Evolutionary conservation across 129 eudicot genomes (phyloP), one percentile per base, ranked within the genome.

Genomic region (Helichrysum umbraculigerum): DNA sequence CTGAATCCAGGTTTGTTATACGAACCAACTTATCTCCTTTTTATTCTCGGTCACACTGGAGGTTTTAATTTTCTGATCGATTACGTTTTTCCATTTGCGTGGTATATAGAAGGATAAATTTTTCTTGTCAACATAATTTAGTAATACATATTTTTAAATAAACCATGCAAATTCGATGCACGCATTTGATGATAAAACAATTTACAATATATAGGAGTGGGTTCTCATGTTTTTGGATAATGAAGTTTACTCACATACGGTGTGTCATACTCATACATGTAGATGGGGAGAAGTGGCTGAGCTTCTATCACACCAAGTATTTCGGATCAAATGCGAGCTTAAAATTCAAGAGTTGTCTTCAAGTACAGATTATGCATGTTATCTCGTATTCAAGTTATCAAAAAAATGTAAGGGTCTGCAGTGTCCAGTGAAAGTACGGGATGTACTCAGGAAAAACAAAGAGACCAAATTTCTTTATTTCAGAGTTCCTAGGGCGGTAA

Each of bases 351-450:
- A 9, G n/a, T 12, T 51, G 57, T 51, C n/a, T 0, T 14, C 57
- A 51, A 10, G 12, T 4, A 51, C 57, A 51, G 57, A 51, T 12
- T 51, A 51, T 6, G n/a, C 6, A 14, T 51, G 57, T 51, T 51
- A 51, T 51, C 16, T 51, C n/a, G 2, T 51, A 10, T 51, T 51
- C 57, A 51, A 11, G n/a, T 19, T 51, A 14, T 11, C 57, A 51
- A 0, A 12, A 51, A 51, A 51, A 51, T 51, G 57, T 4, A 2
- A 14, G 0, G 57, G 57, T 4, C 57, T 51, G 57, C 57, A 51
- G 57, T 51, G 57, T 51, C 57, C 57, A 51, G 57, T 51, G 19
- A 51, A 51, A 51, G n/a, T 51, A 51, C 57, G 57, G 57, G 57
- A 51, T 32, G 34, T 32, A 32, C 34, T 32, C 4, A 32, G 34